Evolutionary conservation across 179 eudicot genomes (phyloP), one percentile per base, ranked within the genome.

Genomic region (Pouteria campechiana): DNA sequence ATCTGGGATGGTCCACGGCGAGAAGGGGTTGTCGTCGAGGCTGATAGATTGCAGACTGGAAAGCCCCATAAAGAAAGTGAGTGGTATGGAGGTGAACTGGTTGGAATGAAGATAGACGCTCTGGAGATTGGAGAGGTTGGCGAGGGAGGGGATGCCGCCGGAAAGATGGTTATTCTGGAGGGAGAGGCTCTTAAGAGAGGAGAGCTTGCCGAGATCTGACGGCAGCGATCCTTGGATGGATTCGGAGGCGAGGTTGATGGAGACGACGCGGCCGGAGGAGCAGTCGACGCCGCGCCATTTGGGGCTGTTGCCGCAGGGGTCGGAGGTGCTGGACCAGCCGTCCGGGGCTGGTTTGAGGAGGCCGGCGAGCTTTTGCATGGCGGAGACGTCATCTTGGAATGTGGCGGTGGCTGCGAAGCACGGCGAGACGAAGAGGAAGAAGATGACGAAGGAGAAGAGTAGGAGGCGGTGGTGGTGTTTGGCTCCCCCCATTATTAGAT

Each of bases 1-100:
- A 2, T 32, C 6, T 0, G 90, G 90, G 15, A 84, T 59, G 2
- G 20, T 17, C 94, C 94, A 84, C 0, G 76, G 60, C 0, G 57
- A 13, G 7, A 71, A 51, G 0, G 0, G 5, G 24, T 66, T 71
- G 3, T 21, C 40, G 7, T 52, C 39, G 6, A 71, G 21, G 0
- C 69, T 61, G 13, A 71, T 55, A 0, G 28, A 36, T 14, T 62
- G 66, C 5, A 71, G 57, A 4, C 46, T 31, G 3, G 52, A 41
- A 4, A 71, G 58, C 5, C 73, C 73, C 12, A 66, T 14, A 25
- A 71, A 67, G 12, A 66, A 55, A 18, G n/a, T 13, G 25, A 33
- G 0, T 1, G 69, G 39, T 1, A 71, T 40, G 9, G 73, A 66
- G 7, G 63, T 48, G 58, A 71, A 71, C 53, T 62, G 61, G 28